Percentiles rank a stretch among this genome's conserved stretches.
Conservation (phyloP, 768 basidiomycete genomes). For the Cantharellus cinnabarinus region DNA sequence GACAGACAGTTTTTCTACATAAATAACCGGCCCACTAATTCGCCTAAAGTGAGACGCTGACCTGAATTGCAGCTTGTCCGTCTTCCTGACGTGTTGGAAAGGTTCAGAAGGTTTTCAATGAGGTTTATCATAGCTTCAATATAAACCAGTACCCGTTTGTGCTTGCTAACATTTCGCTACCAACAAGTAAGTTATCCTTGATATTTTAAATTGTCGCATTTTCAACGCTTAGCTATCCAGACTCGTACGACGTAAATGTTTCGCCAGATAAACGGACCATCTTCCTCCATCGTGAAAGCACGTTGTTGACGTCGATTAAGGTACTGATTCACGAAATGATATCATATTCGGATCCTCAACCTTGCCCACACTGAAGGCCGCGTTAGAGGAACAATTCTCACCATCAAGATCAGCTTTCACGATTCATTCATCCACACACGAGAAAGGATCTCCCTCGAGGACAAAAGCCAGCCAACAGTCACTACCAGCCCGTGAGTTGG, state of each 20-base stretch:
- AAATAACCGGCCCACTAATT: conserved; percentile 75
- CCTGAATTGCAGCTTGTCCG: background rate
- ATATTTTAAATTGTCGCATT: background rate
- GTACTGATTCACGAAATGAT: conserved; percentile 18
- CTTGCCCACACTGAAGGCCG: too few species aligned
- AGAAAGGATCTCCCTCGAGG: too few species aligned
- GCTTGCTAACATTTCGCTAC: conserved; percentile 64
- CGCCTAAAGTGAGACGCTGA: conserved; percentile 35
- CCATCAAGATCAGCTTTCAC: too few species aligned
- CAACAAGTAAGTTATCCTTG: conserved; percentile 31
- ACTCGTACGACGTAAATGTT: conserved; percentile 78
- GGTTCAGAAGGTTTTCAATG: conserved; percentile 81
- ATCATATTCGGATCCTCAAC: too few species aligned
- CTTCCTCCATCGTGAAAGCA: conserved; percentile 70
- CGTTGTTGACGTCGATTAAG: conserved; percentile 59
- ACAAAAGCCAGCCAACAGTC: too few species aligned
- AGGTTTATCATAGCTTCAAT: conserved; percentile 75
- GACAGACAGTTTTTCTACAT: conserved; percentile 88
- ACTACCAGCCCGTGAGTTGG: too few species aligned
- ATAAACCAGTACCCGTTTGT: conserved; percentile 58
- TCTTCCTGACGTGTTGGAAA: conserved; percentile 13
- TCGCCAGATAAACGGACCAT: conserved; percentile 95
- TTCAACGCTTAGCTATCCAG: conserved; percentile 19
- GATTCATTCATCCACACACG: too few species aligned
- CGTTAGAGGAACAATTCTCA: too few species aligned